Conservation (phyloP, 805 yeast genomes). For the Candida silvicultrix region DNA sequence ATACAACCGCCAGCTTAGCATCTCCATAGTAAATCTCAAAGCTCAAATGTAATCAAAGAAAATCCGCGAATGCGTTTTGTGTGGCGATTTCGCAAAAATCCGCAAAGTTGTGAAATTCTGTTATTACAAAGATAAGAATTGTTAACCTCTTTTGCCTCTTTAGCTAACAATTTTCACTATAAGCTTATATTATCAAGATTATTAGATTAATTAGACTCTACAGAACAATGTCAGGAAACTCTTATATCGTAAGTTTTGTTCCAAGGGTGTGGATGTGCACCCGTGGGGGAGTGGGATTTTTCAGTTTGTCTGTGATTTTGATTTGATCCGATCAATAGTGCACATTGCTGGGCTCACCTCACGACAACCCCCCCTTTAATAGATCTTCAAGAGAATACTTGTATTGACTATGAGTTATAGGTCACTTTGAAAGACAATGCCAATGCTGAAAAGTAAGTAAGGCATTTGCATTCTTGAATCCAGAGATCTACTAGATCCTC, state of each 20-base stretch:
- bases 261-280: too few species aligned
- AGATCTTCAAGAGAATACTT: not conserved
- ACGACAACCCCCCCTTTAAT: not conserved
- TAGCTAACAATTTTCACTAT: too few species aligned
- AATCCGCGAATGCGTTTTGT: not conserved
- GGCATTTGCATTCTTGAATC: conserved; percentile 16
- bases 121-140: not conserved
- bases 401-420: conserved; percentile 8
- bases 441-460: conserved; percentile 23
- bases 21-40: not conserved
- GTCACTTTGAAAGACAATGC: conserved; percentile 33
- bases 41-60: too few species aligned
- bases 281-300: too few species aligned
- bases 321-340: not conserved
- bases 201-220: not conserved
- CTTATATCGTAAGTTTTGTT: not conserved
- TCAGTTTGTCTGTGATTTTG: too few species aligned
- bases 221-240: not conserved
- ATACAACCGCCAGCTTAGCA: too few species aligned
- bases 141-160: not conserved
- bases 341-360: not conserved
- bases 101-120: not conserved
- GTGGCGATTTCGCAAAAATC: not conserved
- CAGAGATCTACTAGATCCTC: too few species aligned
- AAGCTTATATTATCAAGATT: too few species aligned